Conservation (phyloP, 2,329 filamentous ascomycete species). For the Aspergillus sp. region DNA sequence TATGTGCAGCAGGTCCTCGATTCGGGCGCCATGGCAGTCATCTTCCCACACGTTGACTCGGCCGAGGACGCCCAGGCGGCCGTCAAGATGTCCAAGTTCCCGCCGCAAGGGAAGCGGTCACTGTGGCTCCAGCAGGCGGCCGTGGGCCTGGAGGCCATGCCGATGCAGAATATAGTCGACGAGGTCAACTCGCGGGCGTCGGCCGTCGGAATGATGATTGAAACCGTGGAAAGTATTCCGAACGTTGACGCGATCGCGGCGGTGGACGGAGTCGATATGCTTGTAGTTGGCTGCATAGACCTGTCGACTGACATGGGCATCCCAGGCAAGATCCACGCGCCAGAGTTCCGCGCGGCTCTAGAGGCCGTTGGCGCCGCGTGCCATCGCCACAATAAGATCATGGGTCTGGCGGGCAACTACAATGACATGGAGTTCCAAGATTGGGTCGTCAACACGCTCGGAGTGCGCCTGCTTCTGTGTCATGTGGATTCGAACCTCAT, state of each 20-base stretch:
- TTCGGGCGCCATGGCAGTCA: constrained; percentile 33
- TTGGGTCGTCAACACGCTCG: no score
- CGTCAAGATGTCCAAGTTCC: constrained; percentile 30
- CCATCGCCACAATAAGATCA: no score
- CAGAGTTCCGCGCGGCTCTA: no score
- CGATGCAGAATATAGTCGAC: constrained; percentile 25
- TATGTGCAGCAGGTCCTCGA: constrained; percentile 33
- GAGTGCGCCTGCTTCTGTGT: no score
- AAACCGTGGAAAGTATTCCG: constrained; percentile 31
- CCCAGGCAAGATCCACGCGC: constrained; percentile 31
- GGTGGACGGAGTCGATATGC: constrained; percentile 34
- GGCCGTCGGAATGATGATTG: constrained; percentile 37
- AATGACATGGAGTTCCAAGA: no score
- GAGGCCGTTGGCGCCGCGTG: no score
- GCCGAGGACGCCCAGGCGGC: constrained; percentile 30
- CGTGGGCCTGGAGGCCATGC: constrained; percentile 26
- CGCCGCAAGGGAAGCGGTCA: constrained; percentile 27
- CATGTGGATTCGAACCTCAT: no score
- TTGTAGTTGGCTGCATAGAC: constrained; percentile 39
- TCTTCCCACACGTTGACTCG: constrained; percentile 34
- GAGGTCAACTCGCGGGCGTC: constrained; percentile 27
- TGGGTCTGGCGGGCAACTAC: no score
- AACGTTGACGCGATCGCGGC: constrained; percentile 34
- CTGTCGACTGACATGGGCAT: constrained; percentile 37
- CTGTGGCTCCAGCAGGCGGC: constrained; percentile 29